A percentile compares a stretch with the other conserved stretches of the same genome.
phyloP scores from a whole-genome alignment of 2,329 filamentous ascomycete species.

The Aotearoamyces nothofagi region DNA sequence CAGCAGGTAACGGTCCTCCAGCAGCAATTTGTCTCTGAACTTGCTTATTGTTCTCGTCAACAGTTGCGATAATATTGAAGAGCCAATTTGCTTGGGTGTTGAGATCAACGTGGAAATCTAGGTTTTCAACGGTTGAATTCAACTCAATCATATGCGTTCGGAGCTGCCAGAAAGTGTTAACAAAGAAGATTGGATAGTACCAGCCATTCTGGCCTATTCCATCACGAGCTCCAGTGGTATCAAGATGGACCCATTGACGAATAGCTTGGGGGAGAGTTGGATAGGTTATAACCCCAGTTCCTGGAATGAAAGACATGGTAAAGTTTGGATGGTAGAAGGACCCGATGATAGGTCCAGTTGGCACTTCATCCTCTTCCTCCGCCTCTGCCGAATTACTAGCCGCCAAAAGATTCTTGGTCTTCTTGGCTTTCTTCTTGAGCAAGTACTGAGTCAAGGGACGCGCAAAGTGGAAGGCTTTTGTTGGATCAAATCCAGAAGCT shows the following conservation, averaged over 20 bases:
- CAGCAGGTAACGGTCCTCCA: conserved; percentile 41
- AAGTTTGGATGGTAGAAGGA: conserved; percentile 95
- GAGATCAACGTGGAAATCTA: conserved; percentile 73
- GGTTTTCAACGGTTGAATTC: conserved; percentile 72
- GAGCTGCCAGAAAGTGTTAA: conserved; percentile 97
- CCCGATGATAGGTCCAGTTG: conserved; percentile 52
- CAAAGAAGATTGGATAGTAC: conserved; percentile 83
- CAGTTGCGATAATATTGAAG: conserved; percentile 67
- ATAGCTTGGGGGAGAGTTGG: conserved; percentile 55
- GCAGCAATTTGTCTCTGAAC: conserved; percentile 63
- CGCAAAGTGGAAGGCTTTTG: conserved; percentile 68
- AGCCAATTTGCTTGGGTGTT: conserved; percentile 79
- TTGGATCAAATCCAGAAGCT: conserved; percentile 53
- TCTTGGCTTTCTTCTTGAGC: conserved; percentile 76
- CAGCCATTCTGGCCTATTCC: conserved; percentile 74
- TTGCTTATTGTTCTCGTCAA: conserved; percentile 81
- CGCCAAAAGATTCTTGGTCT: conserved; percentile 71
- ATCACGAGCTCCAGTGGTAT: conserved; percentile 69
- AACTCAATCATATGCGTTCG: conserved; percentile 80
- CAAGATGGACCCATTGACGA: conserved; percentile 65
- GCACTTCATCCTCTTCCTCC: conserved; percentile 31
- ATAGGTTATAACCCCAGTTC: conserved; percentile 56
- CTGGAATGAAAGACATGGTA: conserved; percentile 74
- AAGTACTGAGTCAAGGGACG: conserved; percentile 82
- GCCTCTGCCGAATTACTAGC: conserved; percentile 33